Conservation (phyloP, 148 eudicot genomes). For the Selenicereus undatus region DNA sequence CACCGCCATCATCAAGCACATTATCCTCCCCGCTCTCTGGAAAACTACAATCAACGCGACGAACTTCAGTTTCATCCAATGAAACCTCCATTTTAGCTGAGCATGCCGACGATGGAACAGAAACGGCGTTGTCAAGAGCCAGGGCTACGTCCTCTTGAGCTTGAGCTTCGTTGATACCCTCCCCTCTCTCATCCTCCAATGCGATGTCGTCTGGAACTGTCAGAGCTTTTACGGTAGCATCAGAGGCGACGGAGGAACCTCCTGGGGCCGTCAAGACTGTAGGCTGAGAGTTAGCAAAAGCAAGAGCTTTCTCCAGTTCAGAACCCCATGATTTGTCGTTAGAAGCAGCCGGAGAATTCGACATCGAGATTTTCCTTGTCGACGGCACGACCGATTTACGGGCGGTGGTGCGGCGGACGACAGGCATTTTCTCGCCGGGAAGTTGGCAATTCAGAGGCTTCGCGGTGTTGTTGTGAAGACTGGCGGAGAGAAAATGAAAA, state of each 20-base stretch:
- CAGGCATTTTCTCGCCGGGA: constrained; percentile 21
- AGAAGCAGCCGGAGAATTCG: background rate
- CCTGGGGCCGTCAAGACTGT: background rate
- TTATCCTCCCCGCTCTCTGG: background rate
- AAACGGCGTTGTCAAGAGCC: background rate
- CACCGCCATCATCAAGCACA: background rate
- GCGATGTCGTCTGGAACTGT: constrained; percentile 5
- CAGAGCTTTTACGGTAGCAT: background rate
- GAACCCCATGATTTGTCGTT: background rate
- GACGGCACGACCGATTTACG: constrained; percentile 11
- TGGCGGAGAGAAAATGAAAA: no score
- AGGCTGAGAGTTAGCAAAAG: background rate
- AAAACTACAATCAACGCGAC: background rate
- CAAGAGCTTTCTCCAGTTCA: no score
- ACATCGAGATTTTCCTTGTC: background rate
- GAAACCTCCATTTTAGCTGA: background rate
- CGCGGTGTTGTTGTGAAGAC: no score
- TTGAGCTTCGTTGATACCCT: background rate
- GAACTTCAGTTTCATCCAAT: background rate
- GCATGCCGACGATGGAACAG: background rate
- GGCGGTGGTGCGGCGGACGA: constrained; percentile 21
- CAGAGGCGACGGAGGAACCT: background rate
- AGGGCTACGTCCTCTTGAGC: background rate
- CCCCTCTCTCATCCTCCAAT: background rate
- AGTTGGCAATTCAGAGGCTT: background rate